A percentile compares a stretch with the other conserved stretches of the same genome.
Evolutionary conservation across 2,329 filamentous ascomycete genomes (phyloP).

Genomic region (Ophiostoma novo-ulmi): DNA sequence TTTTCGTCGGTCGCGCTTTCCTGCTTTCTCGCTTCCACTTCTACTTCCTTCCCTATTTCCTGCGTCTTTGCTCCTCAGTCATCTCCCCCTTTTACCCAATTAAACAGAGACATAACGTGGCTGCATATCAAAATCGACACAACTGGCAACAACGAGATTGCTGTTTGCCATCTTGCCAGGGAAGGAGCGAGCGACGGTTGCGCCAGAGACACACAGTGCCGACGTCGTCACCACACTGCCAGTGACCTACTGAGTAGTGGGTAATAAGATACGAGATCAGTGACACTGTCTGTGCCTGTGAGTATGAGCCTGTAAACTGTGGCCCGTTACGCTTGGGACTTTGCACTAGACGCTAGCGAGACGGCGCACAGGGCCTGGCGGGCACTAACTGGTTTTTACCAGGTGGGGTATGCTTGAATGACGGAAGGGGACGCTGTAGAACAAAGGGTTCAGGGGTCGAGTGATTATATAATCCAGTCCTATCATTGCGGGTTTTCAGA

Average conservation of each 20-base stretch:
- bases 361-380: constrained; percentile 10
- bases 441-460: neutral
- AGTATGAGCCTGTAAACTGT: neutral
- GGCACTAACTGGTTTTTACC: constrained; percentile 1
- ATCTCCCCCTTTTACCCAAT: constrained; percentile 12
- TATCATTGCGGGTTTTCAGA: neutral
- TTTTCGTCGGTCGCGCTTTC: neutral
- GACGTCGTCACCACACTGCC: neutral
- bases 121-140: neutral
- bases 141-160: neutral
- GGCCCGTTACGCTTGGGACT: constrained; percentile 4
- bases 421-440: neutral
- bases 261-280: neutral
- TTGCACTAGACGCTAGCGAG: constrained; percentile 4
- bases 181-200: constrained; percentile 15
- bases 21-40: neutral
- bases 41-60: neutral
- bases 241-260: neutral
- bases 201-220: constrained; percentile 13
- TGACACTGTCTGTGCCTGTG: neutral
- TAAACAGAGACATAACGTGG: constrained; percentile 9
- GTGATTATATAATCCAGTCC: neutral
- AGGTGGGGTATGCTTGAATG: constrained; percentile 3
- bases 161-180: neutral
- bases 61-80: neutral